Evolutionary conservation across 345 rosid species (phyloP), one percentile per base, ranked within the genome.

Genomic region (Psidium guajava): DNA sequence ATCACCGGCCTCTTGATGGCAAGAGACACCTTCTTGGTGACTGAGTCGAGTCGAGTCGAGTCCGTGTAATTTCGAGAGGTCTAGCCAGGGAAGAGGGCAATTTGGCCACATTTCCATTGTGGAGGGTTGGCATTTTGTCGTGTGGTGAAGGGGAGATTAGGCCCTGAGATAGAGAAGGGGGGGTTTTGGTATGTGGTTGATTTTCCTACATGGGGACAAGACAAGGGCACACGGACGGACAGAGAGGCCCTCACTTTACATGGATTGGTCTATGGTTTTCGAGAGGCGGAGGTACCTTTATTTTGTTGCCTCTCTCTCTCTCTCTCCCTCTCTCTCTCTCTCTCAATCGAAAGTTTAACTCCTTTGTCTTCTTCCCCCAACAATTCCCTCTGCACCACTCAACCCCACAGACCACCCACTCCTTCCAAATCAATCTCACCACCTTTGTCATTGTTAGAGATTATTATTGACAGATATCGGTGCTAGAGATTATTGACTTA

Each of bases 161-260:
- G 83, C 44, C 54, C 1, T 36, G 69, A 54, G 84, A 73, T 77
- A 54, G 52, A 50, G 52, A 50, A 59, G 56, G 52, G 55, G 55
- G 89, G 82, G 21, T 50, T 75, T 61, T 47, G 27, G 91, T 18
- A 83, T 25, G 55, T 85, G 32, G 88, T 90, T 90, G 91, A 86
- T 91, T 87, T 73, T 91, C 85, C 89, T 85, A 86, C 89, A 90
- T 50, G 85, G 86, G 89, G 93, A 91, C 92, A 88, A 88, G 92
- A 89, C 93, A 91, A 74, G 59, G 87, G 91, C 93, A 92, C 95
- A 89, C 92, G 93, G 90, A 53, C 87, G 54, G 90, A 6, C 57
- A 73, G 61, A 8, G 0, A 50, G 58, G 90, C 81, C 51, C 40
- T 36, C 54, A 10, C 47, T 42, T 36, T 36, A 36, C 47, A 9